These are phyloP conservation scores for Daldinia grandis DNA, from an alignment of 495 filamentous ascomycete genomes.

Conservation along the genomic window DNA sequence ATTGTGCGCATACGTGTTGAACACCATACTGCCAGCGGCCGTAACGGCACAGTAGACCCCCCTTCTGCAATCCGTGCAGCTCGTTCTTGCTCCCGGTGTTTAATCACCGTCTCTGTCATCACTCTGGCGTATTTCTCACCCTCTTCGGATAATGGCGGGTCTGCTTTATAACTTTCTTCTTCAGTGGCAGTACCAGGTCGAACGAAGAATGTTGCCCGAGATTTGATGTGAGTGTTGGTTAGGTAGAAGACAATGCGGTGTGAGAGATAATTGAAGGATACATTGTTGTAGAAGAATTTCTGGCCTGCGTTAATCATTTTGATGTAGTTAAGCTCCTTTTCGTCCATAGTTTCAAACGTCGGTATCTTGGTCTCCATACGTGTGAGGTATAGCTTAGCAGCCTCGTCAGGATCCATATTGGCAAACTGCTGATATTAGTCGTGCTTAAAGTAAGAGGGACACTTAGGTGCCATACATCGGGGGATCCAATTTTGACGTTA, in stretches of 20 bases:
- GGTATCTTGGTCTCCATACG: slow-evolving; percentile 93
- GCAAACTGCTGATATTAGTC: slow-evolving; percentile 68
- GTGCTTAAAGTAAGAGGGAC: background rate
- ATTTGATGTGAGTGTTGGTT: slow-evolving; percentile 96
- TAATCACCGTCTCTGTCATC: slow-evolving; percentile 82
- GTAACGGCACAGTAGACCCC: slow-evolving; percentile 71
- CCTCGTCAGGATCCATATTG: slow-evolving; percentile 90
- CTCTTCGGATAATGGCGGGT: slow-evolving; percentile 82
- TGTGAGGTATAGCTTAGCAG: slow-evolving; percentile 86
- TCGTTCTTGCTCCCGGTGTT: slow-evolving; percentile 83
- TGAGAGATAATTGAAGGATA: slow-evolving; percentile 92
- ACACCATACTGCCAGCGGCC: slow-evolving; percentile 91
- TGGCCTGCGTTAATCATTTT: slow-evolving; percentile 99
- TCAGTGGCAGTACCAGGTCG: slow-evolving; percentile 74
- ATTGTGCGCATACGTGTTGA: slow-evolving; percentile 89
- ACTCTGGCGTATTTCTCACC: slow-evolving; percentile 86
- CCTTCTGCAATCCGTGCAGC: slow-evolving; percentile 72
- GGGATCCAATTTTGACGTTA: slow-evolving; percentile 97
- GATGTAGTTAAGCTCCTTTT: slow-evolving; percentile 92
- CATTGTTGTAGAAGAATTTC: slow-evolving; percentile 89
- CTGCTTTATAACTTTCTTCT: slow-evolving; percentile 88
- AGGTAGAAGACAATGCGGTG: slow-evolving; percentile 98
- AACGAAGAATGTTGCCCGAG: slow-evolving; percentile 91
- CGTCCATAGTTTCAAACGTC: slow-evolving; percentile 95
- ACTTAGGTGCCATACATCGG: slow-evolving; percentile 70